These are phyloP conservation scores for Aspergillus sclerotialis DNA, from an alignment of 2,329 filamentous ascomycete genomes.

Conservation along the genomic window DNA sequence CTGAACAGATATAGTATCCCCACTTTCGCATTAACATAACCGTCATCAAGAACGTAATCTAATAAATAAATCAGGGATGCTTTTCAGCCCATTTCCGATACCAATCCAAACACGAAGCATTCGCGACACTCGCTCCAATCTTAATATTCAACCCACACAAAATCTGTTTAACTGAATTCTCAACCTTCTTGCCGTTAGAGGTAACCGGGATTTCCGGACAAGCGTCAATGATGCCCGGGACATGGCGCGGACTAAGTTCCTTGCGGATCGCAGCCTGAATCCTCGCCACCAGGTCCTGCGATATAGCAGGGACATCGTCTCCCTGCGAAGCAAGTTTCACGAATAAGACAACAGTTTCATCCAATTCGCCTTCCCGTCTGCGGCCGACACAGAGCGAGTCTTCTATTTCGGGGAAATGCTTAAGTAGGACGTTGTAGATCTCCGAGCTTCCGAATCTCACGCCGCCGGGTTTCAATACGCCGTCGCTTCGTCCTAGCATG, in stretches of 20 bases:
- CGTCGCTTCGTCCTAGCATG: constrained; percentile 90
- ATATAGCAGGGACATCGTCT: constrained; percentile 38
- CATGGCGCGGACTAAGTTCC: constrained; percentile 82
- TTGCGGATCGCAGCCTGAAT: constrained; percentile 65
- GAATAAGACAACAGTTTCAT: constrained; percentile 86
- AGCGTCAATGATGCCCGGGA: constrained; percentile 74
- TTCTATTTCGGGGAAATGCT: constrained; percentile 73
- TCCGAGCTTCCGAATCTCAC: constrained; percentile 90
- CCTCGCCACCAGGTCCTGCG: constrained; percentile 50
- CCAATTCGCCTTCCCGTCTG: constrained; percentile 61
- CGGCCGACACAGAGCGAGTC: constrained; percentile 86
- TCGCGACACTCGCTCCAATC: constrained; percentile 88
- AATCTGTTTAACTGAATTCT: constrained; percentile 94
- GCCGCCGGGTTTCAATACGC: constrained; percentile 84
- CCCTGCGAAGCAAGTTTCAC: constrained; percentile 57
- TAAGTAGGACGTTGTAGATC: constrained; percentile 89
- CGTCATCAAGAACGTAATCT: too few relatives aligned
- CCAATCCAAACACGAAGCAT: constrained; percentile 81
- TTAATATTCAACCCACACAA: constrained; percentile 79
- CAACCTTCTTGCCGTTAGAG: constrained; percentile 95
- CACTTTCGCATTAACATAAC: too few relatives aligned
- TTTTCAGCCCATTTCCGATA: constrained; percentile 68
- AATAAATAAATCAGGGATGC: too few relatives aligned
- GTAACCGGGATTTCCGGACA: constrained; percentile 86
- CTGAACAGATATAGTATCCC: too few relatives aligned